Conservation (phyloP, 306 rosid species). For the Cajanus cajan region DNA sequence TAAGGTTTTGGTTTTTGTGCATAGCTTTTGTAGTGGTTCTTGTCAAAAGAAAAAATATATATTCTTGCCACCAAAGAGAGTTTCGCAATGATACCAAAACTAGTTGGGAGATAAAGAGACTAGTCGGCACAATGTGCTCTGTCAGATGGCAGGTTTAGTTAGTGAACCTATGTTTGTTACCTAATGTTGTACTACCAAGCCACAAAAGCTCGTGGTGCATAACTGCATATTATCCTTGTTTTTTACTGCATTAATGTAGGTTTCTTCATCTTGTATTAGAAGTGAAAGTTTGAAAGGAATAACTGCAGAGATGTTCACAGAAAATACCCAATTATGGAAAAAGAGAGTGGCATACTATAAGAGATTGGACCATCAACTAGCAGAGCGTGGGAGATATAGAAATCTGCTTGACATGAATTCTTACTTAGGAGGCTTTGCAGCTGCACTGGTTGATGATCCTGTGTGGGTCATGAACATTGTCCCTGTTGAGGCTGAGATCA, state of each 20-base stretch:
- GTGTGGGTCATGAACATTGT: slow-evolving; percentile 92
- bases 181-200: not conserved
- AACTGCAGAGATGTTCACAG: slow-evolving; percentile 55
- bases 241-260: slow-evolving; percentile 15
- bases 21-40: slow-evolving; percentile 14
- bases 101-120: slow-evolving; percentile 43
- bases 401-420: slow-evolving; percentile 92
- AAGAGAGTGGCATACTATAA: slow-evolving; percentile 72
- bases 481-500: slow-evolving; percentile 72
- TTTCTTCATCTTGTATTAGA: slow-evolving; percentile 45
- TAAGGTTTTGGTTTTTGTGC: slow-evolving; percentile 1
- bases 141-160: not conserved
- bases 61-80: slow-evolving; percentile 30
- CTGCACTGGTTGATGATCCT: slow-evolving; percentile 73
- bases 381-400: slow-evolving; percentile 70
- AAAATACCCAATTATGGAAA: slow-evolving; percentile 64
- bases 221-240: slow-evolving; percentile 16
- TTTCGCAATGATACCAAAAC: slow-evolving; percentile 64
- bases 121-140: not conserved
- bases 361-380: slow-evolving; percentile 59
- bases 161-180: slow-evolving; percentile 17
- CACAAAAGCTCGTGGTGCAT: not conserved
- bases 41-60: not conserved
- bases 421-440: slow-evolving; percentile 86
- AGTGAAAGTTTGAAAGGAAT: slow-evolving; percentile 65